Evolutionary conservation across 2,329 filamentous ascomycete species (phyloP).

Genomic region (Botryotinia convoluta): DNA sequence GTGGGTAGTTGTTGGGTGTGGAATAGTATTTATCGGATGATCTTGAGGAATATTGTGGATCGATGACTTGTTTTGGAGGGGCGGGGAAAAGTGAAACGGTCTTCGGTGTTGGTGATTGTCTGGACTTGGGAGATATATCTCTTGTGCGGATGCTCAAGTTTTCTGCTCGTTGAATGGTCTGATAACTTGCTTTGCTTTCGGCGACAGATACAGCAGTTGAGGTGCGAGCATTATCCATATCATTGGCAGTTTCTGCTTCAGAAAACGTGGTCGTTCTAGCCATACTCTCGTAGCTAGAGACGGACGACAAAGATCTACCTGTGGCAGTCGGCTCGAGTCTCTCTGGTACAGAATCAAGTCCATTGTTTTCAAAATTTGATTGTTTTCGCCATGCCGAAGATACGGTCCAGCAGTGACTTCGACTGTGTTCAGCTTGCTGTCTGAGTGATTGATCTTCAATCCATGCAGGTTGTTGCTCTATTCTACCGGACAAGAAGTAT

Average conservation of each 20-base stretch:
- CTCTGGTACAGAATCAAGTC: not conserved
- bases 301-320: not conserved
- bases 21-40: conserved; percentile 4
- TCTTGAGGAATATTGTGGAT: not conserved
- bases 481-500: conserved; percentile 56
- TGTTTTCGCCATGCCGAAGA: conserved; percentile 16
- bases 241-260: conserved; percentile 14
- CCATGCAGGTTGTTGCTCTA: conserved; percentile 58
- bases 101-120: not conserved
- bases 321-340: not conserved
- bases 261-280: conserved; percentile 15
- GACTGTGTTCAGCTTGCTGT: conserved; percentile 35
- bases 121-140: not conserved
- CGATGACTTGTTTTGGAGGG: conserved; percentile 5
- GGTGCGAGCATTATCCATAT: not conserved
- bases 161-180: conserved; percentile 1
- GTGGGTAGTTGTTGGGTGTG: not conserved
- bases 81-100: conserved; percentile 12
- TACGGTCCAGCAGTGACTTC: conserved; percentile 38
- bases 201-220: conserved; percentile 3
- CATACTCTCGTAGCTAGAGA: conserved; percentile 17
- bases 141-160: conserved; percentile 11
- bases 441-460: conserved; percentile 36
- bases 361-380: not conserved
- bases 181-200: conserved; percentile 16